phyloP scores from a whole-genome alignment of 2,329 filamentous ascomycete species.

The Neurospora sp. region DNA sequence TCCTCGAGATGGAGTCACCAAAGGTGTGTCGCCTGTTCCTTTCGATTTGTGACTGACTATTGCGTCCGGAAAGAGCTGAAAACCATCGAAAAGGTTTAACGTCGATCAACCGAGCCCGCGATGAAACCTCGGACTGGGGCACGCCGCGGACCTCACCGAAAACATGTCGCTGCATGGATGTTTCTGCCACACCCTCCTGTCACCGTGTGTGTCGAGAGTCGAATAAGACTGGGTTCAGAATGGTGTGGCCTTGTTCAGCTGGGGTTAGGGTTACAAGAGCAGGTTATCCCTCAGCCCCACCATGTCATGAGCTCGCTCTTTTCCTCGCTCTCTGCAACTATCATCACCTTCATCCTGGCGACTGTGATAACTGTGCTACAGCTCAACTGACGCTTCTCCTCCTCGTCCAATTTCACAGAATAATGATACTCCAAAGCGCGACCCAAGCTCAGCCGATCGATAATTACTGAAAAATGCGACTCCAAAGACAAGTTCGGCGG shows the following conservation, averaged over 20 bases:
- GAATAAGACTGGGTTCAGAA: neutral
- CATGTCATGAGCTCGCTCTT: neutral
- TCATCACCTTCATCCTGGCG: neutral
- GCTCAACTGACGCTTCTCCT: neutral
- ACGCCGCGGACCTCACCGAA: neutral
- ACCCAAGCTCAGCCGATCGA: neutral
- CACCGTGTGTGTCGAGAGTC: neutral
- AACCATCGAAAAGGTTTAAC: neutral
- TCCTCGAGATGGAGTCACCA: neutral
- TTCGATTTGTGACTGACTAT: neutral
- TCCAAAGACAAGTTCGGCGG: neutral
- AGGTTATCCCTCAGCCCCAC: neutral
- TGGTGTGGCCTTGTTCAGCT: neutral
- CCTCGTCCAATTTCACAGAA: neutral
- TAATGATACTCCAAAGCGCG: neutral
- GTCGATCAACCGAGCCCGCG: neutral
- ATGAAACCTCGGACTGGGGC: neutral
- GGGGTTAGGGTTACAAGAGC: neutral
- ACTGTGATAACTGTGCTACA: neutral
- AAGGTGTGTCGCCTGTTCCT: neutral
- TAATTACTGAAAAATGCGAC: neutral
- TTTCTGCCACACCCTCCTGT: neutral
- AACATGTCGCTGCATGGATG: neutral
- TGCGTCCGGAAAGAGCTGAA: neutral
- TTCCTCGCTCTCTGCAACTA: neutral